phyloP scores from a whole-genome alignment of 108 stramenopile genomes.

The Skeletonema marinoi region DNA sequence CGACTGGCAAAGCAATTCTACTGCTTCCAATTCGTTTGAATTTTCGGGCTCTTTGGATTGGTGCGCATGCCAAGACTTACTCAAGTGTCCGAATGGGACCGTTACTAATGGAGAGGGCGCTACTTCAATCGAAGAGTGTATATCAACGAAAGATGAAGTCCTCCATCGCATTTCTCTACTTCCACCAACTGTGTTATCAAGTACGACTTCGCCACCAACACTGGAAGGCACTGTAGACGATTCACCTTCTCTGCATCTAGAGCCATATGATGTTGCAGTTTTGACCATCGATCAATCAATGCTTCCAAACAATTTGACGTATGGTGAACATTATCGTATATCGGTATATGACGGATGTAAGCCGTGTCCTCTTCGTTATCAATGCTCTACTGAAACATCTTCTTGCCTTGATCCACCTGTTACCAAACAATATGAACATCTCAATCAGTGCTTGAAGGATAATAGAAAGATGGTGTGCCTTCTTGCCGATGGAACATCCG shows the following conservation, averaged over 20 bases:
- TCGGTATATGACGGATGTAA: conserved; percentile 80
- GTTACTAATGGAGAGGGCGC: conserved; percentile 30
- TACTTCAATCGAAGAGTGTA: conserved; percentile 57
- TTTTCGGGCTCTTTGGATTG: conserved; percentile 61
- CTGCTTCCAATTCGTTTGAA: conserved; percentile 5
- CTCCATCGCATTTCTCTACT: conserved; percentile 38
- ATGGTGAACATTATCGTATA: conserved; percentile 78
- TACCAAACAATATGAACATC: conserved; percentile 23
- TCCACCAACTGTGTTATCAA: conserved; percentile 15
- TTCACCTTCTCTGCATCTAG: conserved; percentile 51
- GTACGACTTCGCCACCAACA: conserved; percentile 17
- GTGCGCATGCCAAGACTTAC: conserved; percentile 75
- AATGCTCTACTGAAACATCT: conserved; percentile 43
- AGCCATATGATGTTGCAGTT: conserved; percentile 69
- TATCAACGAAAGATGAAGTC: conserved; percentile 44
- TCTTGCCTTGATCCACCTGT: conserved; percentile 30
- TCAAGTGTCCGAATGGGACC: conserved; percentile 87
- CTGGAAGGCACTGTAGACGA: conserved; percentile 33
- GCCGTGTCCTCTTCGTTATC: conserved; percentile 82
- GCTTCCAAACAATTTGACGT: conserved; percentile 73
- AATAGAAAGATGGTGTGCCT: conserved; percentile 54
- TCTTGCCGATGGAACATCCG: conserved; percentile 35
- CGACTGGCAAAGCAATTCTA: conserved; percentile 1
- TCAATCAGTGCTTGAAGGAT: conserved; percentile 52
- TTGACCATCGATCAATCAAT: conserved; percentile 68